A percentile compares a stretch with the other conserved stretches of the same genome.
Conservation (phyloP, 148 eudicot genomes). For the Camellia granthamiana region DNA sequence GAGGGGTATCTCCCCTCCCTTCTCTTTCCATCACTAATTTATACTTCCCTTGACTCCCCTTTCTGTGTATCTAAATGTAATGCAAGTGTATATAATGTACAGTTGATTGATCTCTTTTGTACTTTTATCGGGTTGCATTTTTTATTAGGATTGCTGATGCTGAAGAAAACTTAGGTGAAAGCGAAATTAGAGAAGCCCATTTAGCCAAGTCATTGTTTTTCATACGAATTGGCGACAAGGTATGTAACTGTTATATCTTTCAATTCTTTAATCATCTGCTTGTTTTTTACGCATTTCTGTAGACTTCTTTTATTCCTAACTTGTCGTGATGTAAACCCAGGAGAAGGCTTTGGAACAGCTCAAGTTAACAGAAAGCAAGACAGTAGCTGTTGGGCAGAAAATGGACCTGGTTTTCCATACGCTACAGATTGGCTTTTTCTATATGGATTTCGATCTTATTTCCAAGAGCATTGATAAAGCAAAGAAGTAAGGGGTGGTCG, state of each 20-base stretch:
- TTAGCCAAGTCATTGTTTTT: conserved; percentile 85
- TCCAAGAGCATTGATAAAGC: conserved; percentile 94
- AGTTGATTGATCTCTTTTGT: background rate
- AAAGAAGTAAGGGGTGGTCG: conserved; percentile 55
- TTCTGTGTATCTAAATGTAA: too few relatives aligned
- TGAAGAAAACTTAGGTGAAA: conserved; percentile 95
- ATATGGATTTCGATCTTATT: conserved; percentile 94
- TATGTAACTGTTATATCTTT: conserved; percentile 4
- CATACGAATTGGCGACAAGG: conserved; percentile 83
- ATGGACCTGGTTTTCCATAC: conserved; percentile 96
- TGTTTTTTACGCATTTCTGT: background rate
- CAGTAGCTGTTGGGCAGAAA: conserved; percentile 97
- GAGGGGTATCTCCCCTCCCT: too few relatives aligned
- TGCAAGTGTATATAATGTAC: background rate
- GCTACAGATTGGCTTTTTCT: conserved; percentile 79
- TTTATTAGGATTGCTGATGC: conserved; percentile 87
- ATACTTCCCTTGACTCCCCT: too few relatives aligned
- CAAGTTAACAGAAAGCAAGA: conserved; percentile 84
- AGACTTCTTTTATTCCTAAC: background rate
- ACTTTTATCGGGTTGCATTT: conserved; percentile 4
- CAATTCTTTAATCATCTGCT: background rate
- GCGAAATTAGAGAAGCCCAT: conserved; percentile 99
- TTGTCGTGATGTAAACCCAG: conserved; percentile 29
- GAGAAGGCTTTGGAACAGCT: conserved; percentile 93
- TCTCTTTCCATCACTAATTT: too few relatives aligned